These are phyloP conservation scores for Penicillium steckii DNA, from an alignment of 495 filamentous ascomycete genomes.

Conservation along the genomic window DNA sequence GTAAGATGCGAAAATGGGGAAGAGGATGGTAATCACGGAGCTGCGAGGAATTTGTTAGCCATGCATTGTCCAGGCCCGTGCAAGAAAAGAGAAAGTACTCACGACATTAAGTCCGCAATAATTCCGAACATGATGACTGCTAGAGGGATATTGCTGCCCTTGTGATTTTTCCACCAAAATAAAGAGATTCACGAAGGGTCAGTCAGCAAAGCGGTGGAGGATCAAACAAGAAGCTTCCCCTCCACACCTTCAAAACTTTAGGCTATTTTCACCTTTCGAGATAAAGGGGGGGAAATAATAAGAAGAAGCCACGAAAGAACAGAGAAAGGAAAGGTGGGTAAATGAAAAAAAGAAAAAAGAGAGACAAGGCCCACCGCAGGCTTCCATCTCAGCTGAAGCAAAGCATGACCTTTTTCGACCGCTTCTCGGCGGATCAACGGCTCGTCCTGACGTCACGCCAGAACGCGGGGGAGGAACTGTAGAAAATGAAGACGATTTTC, in stretches of 20 bases:
- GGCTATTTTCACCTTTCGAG: neutral
- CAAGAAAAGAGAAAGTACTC: conserved; percentile 28
- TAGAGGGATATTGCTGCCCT: neutral
- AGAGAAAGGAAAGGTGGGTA: neutral
- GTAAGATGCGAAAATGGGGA: conserved; percentile 96
- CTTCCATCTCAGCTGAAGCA: conserved; percentile 13
- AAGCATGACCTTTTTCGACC: conserved; percentile 2
- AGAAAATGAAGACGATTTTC: neutral
- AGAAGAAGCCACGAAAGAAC: neutral
- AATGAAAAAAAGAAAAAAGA: neutral
- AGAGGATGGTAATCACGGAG: conserved; percentile 86
- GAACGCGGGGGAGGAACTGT: neutral
- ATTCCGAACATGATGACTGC: conserved; percentile 70
- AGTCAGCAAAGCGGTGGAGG: conserved; percentile 8
- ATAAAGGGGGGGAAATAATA: neutral
- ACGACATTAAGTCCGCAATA: conserved; percentile 78
- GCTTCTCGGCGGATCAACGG: conserved; percentile 9
- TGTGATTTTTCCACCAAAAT: neutral
- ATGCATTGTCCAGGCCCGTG: no score
- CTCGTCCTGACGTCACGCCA: conserved; percentile 30
- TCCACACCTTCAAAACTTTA: conserved; percentile 1
- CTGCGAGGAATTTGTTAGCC: conserved; percentile 22
- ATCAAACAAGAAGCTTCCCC: conserved; percentile 8
- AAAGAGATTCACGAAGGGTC: conserved; percentile 8
- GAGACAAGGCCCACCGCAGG: neutral